phyloP scores from a whole-genome alignment of 306 rosid genomes.

The Canavalia gladiata region DNA sequence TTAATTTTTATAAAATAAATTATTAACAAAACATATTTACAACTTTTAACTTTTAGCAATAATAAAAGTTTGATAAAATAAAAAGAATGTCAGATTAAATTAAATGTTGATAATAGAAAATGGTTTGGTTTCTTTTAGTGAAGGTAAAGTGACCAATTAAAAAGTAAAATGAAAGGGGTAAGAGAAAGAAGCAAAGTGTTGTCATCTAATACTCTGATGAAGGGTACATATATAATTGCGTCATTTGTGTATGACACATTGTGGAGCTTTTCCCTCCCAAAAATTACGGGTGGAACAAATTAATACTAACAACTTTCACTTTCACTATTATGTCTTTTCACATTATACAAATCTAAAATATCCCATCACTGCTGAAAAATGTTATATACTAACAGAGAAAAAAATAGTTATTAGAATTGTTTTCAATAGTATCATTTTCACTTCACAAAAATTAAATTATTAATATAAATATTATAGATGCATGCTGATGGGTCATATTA shows the following conservation, averaged over 20 bases:
- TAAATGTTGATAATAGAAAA: background rate
- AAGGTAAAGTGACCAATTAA: constrained; percentile 27
- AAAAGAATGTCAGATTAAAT: too few species aligned
- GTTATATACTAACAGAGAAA: background rate
- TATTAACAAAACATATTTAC: too few species aligned
- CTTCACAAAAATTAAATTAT: too few species aligned
- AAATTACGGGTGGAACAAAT: background rate
- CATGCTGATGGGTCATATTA: background rate
- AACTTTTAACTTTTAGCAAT: too few species aligned
- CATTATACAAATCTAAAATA: background rate
- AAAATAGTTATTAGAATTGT: background rate
- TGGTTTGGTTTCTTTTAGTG: constrained; percentile 15
- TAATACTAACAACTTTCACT: background rate
- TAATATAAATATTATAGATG: too few species aligned
- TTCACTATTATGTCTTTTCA: background rate
- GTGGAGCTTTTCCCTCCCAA: background rate
- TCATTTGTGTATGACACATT: background rate
- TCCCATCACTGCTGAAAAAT: background rate
- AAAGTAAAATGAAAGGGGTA: background rate
- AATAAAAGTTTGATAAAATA: too few species aligned
- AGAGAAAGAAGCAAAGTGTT: constrained; percentile 28
- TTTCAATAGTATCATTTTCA: background rate
- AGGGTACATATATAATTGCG: background rate
- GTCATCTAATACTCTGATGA: background rate
- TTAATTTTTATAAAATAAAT: too few species aligned